Evolutionary conservation across 441 rosid species (phyloP).

Genomic region (Macaranga tanarius): DNA sequence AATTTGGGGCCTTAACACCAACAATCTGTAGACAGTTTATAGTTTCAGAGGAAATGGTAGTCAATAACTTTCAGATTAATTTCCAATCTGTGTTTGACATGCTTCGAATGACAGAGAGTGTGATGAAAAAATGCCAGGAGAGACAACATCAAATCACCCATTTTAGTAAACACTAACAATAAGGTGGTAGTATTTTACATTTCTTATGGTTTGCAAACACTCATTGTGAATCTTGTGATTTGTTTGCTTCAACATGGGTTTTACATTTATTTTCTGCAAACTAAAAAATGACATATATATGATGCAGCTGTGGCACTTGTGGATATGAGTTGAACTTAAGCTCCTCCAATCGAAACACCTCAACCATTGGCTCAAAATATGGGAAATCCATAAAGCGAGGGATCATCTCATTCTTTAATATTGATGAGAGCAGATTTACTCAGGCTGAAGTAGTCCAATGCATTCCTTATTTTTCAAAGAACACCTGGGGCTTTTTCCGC

Average conservation of each 20-base stretch:
- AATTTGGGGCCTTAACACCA: not conserved
- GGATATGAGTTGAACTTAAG: constrained; percentile 86
- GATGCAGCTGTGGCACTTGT: constrained; percentile 85
- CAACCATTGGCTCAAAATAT: constrained; percentile 81
- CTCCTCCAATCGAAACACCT: constrained; percentile 78
- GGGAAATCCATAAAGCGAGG: constrained; percentile 94
- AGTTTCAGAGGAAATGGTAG: not conserved
- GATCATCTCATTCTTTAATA: constrained; percentile 70
- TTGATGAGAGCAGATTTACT: constrained; percentile 84
- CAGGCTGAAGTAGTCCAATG: constrained; percentile 81
- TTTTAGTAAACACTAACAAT: constrained; percentile 1
- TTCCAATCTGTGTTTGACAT: not conserved
- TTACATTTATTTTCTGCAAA: not conserved
- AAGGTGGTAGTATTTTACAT: not conserved
- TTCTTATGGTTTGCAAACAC: not conserved
- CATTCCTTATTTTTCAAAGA: constrained; percentile 62
- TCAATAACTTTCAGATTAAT: not conserved
- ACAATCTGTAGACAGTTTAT: not conserved
- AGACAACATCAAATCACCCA: not conserved
- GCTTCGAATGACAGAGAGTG: not conserved
- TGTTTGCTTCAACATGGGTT: constrained; percentile 1
- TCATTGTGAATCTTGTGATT: constrained; percentile 3
- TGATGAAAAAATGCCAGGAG: constrained; percentile 4
- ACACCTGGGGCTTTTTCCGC: constrained; percentile 61
- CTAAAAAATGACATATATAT: constrained; percentile 24